Conservation (phyloP, 1,139 yeast species). For the Yamadazyma dushanensis region DNA sequence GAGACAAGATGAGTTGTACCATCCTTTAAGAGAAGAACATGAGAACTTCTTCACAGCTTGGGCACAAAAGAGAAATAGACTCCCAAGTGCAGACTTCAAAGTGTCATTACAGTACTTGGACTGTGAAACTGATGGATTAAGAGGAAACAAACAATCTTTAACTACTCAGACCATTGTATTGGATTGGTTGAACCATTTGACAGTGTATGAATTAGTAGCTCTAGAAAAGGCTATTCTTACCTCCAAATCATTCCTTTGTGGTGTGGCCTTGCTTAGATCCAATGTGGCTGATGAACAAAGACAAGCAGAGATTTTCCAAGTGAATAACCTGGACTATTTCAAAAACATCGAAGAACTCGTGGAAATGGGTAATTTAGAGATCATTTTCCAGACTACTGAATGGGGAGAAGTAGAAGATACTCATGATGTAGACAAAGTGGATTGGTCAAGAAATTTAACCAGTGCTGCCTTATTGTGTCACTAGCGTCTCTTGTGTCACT, state of each 20-base stretch:
- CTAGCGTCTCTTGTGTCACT: slow-evolving; percentile 8
- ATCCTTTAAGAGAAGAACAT: slow-evolving; percentile 69
- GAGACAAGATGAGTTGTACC: slow-evolving; percentile 73
- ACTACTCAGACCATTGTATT: slow-evolving; percentile 63
- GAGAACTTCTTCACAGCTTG: slow-evolving; percentile 56
- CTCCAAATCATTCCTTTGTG: slow-evolving; percentile 83
- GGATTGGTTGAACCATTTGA: slow-evolving; percentile 63
- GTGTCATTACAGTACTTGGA: slow-evolving; percentile 61
- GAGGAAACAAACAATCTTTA: slow-evolving; percentile 72
- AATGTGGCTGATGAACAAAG: slow-evolving; percentile 27
- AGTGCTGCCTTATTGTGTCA: slow-evolving; percentile 67
- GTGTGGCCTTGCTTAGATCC: slow-evolving; percentile 48
- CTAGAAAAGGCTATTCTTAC: slow-evolving; percentile 84
- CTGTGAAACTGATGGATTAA: slow-evolving; percentile 74
- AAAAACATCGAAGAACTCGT: slow-evolving; percentile 69
- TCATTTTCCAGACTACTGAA: slow-evolving; percentile 75
- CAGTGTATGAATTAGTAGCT: slow-evolving; percentile 78
- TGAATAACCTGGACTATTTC: slow-evolving; percentile 33
- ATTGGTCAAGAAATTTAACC: slow-evolving; percentile 76
- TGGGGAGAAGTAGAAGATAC: slow-evolving; percentile 99
- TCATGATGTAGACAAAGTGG: slow-evolving; percentile 93
- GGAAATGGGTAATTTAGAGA: slow-evolving; percentile 77
- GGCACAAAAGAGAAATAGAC: slow-evolving; percentile 31
- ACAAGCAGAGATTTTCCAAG: slow-evolving; percentile 31
- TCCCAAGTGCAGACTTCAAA: slow-evolving; percentile 24